phyloP scores from a whole-genome alignment of 805 yeast species.

The Ascoidea tarda region DNA sequence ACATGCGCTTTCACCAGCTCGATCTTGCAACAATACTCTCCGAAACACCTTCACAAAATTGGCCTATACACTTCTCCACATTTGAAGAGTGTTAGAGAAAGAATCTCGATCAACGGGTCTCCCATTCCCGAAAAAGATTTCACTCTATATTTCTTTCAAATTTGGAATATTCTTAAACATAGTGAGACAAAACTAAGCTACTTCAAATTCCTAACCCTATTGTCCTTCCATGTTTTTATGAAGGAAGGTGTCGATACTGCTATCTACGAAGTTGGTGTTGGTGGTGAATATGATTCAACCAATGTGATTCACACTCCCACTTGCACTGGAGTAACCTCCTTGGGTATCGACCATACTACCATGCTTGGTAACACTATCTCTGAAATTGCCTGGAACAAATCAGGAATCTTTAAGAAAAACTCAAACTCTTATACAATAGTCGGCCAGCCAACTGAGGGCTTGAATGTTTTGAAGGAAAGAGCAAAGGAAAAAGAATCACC shows the following conservation, averaged over 20 bases:
- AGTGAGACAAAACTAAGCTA: constrained; percentile 57
- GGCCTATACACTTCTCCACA: constrained; percentile 98
- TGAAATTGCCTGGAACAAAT: constrained; percentile 92
- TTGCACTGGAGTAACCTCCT: constrained; percentile 70
- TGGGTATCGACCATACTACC: constrained; percentile 86
- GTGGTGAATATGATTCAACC: constrained; percentile 96
- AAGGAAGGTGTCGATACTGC: constrained; percentile 89
- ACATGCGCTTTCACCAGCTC: constrained; percentile 90
- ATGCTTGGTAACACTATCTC: constrained; percentile 79
- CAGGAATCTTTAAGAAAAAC: constrained; percentile 73
- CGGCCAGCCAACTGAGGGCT: constrained; percentile 39
- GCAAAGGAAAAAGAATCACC: constrained; percentile 48
- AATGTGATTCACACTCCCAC: constrained; percentile 71
- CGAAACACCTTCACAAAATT: constrained; percentile 35
- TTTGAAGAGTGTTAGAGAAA: constrained; percentile 80
- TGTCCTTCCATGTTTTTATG: constrained; percentile 84
- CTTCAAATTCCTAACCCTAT: constrained; percentile 76
- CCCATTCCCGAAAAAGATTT: constrained; percentile 75
- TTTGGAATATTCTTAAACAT: constrained; percentile 67
- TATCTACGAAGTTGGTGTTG: constrained; percentile 95
- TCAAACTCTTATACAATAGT: constrained; percentile 55
- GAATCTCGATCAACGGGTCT: constrained; percentile 75
- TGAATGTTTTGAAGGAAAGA: constrained; percentile 43
- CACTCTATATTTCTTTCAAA: constrained; percentile 83
- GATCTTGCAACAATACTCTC: constrained; percentile 51